Evolutionary conservation across 768 basidiomycete species (phyloP).

Genomic region (Russula emetica): DNA sequence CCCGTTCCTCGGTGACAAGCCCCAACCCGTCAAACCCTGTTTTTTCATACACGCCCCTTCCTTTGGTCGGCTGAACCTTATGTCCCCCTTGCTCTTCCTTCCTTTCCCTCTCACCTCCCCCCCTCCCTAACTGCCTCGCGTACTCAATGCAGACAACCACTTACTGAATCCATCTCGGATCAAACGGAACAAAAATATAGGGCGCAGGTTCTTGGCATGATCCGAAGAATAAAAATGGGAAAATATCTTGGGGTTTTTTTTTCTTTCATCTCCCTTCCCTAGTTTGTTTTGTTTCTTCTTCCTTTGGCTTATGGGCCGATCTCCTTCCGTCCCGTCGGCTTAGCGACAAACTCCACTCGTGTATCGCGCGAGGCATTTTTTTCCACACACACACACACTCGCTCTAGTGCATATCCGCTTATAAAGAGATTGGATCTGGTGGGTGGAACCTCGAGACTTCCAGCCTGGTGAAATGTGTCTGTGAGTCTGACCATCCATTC

Average conservation of each 20-base stretch:
- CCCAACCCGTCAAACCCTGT: constrained; percentile 16
- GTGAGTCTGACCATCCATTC: background rate
- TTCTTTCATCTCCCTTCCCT: background rate
- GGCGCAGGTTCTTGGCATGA: constrained; percentile 9
- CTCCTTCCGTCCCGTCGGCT: constrained; percentile 9
- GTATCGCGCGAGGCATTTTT: background rate
- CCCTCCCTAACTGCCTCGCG: background rate
- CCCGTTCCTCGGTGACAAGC: constrained; percentile 21
- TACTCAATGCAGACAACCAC: background rate
- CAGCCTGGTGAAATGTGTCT: no score
- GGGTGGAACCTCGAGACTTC: background rate
- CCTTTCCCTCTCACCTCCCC: background rate
- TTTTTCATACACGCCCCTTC: constrained; percentile 12
- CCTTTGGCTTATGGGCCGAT: constrained; percentile 15
- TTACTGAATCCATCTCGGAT: constrained; percentile 5
- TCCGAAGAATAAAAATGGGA: constrained; percentile 5
- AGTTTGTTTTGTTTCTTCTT: background rate
- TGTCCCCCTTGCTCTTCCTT: background rate
- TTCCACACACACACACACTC: no score
- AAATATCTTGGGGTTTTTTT: background rate
- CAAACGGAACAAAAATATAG: background rate
- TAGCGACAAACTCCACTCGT: constrained; percentile 9
- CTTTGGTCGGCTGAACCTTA: constrained; percentile 11
- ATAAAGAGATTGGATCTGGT: background rate
- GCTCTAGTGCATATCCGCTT: background rate